phyloP scores from a whole-genome alignment of 352 stramenopile species.

The Blastocystis sp. region DNA sequence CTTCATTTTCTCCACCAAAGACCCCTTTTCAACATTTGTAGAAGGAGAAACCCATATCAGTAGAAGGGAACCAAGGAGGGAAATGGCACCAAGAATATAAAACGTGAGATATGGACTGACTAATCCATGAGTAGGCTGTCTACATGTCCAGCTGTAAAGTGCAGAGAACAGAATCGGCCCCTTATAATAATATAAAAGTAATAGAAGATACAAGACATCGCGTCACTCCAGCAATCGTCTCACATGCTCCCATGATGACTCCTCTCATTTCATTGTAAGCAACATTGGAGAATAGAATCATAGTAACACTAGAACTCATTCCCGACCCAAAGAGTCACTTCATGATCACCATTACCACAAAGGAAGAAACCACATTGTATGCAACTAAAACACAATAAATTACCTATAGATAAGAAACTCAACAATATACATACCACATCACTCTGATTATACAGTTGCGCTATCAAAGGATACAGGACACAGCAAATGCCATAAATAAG shows the following conservation, averaged over 20 bases:
- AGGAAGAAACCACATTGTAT: neutral
- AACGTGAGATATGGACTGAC: constrained; percentile 1
- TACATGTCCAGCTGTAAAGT: neutral
- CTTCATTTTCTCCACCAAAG: neutral
- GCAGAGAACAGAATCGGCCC: neutral
- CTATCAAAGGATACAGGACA: neutral
- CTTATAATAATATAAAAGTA: neutral
- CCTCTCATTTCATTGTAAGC: neutral
- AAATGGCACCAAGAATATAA: neutral
- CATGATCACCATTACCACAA: neutral
- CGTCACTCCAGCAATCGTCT: neutral
- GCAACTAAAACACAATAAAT: neutral
- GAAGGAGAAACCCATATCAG: neutral
- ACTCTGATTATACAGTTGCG: neutral
- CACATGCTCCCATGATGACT: neutral
- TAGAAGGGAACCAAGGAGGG: neutral
- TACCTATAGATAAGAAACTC: neutral
- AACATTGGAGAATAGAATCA: constrained; percentile 6
- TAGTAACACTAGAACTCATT: neutral
- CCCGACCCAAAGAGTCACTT: neutral
- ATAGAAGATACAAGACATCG: neutral
- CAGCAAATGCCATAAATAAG: neutral
- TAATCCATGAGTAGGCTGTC: neutral
- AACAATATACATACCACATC: neutral
- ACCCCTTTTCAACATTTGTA: neutral